phyloP scores from a whole-genome alignment of 2,329 filamentous ascomycete species.

The Ascochyta viciae-villosae region DNA sequence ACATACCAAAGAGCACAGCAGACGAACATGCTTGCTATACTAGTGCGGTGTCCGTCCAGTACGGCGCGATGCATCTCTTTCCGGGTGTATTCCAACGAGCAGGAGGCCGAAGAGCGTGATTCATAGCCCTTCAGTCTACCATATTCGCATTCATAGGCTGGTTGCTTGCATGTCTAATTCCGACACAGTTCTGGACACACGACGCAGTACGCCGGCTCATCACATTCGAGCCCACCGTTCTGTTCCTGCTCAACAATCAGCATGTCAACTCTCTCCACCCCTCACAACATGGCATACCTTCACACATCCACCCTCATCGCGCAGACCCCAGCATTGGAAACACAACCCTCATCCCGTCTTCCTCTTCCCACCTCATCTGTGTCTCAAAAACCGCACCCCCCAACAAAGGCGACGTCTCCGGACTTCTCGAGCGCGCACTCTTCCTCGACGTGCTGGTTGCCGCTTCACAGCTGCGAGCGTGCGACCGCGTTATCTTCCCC shows the following conservation, averaged over 20 bases:
- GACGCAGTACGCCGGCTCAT: no score
- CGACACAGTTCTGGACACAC: no score
- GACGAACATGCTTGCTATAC: no score
- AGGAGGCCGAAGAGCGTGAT: no score
- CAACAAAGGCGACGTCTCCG: slow-evolving; percentile 2
- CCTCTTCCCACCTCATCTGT: background rate
- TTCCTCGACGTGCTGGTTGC: background rate
- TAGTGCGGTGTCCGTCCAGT: no score
- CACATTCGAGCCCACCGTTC: no score
- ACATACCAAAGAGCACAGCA: no score
- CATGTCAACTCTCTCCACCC: background rate
- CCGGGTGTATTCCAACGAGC: no score
- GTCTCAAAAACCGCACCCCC: background rate
- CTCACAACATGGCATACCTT: background rate
- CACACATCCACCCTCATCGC: background rate
- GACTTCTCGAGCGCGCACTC: background rate
- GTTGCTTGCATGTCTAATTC: no score
- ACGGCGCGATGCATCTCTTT: no score
- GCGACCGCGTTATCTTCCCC: background rate
- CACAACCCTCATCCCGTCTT: background rate
- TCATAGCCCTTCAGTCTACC: no score
- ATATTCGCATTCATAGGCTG: no score
- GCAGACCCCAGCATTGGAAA: slow-evolving; percentile 7
- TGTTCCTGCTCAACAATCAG: background rate
- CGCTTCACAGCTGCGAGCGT: background rate